phyloP scores from a whole-genome alignment of 2,329 filamentous ascomycete species.

The Emericellopsis cladophorae region DNA sequence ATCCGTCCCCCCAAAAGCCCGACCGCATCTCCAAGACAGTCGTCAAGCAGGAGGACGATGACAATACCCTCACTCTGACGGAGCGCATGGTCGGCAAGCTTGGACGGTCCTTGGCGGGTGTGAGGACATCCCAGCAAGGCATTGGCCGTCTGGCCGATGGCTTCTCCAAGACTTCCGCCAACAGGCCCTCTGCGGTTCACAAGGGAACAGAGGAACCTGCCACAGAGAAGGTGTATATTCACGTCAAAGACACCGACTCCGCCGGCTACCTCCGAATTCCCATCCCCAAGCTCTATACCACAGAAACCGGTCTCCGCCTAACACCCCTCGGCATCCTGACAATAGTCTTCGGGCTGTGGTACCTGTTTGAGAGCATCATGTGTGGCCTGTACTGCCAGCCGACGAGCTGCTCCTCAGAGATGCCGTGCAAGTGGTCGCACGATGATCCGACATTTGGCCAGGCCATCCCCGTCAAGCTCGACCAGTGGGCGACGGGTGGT shows the following conservation, averaged over 20 bases:
- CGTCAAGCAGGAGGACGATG: constrained; percentile 4
- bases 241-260: background rate
- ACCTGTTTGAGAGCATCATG: constrained; percentile 36
- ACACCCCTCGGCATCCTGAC: constrained; percentile 34
- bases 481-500: constrained; percentile 46
- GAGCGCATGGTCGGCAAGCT: constrained; percentile 40
- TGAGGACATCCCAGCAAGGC: constrained; percentile 41
- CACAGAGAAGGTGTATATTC: background rate
- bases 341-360: constrained; percentile 37
- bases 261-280: constrained; percentile 25
- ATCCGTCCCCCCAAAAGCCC: background rate
- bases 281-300: constrained; percentile 32
- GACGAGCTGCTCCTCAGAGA: constrained; percentile 26
- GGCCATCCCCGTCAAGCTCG: constrained; percentile 47
- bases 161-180: constrained; percentile 22
- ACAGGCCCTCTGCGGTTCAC: constrained; percentile 1
- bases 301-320: constrained; percentile 28
- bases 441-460: constrained; percentile 46
- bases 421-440: constrained; percentile 40
- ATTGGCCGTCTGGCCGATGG: constrained; percentile 45
- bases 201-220: background rate
- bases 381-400: constrained; percentile 43
- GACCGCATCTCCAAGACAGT: background rate
- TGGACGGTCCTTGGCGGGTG: constrained; percentile 35
- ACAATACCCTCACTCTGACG: constrained; percentile 28